These are phyloP conservation scores for Theobroma cacao DNA, from an alignment of 345 rosid genomes.

Conservation along the genomic window DNA sequence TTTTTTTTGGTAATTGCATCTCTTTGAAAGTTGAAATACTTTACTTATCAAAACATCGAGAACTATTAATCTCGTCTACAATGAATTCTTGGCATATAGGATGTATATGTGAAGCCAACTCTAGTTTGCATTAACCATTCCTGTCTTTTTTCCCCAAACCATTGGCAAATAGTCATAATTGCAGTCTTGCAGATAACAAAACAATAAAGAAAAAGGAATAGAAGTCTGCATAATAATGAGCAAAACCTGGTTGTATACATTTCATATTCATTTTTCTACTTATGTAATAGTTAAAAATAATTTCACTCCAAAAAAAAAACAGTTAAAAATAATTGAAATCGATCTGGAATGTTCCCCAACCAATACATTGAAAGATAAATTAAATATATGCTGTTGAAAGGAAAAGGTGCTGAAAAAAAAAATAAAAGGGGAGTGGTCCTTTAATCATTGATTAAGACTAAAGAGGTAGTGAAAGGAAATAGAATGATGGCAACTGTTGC, in stretches of 20 bases:
- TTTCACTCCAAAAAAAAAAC: no score
- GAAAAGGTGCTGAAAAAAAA: background rate
- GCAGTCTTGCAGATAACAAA: background rate
- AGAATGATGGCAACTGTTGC: background rate
- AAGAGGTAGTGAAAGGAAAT: no score
- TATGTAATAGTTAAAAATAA: no score
- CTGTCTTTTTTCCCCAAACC: background rate
- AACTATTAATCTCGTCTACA: no score
- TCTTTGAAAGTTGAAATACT: no score
- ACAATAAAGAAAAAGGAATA: no score
- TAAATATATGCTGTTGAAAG: background rate
- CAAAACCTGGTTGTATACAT: background rate
- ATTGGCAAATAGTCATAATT: background rate
- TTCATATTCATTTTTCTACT: background rate
- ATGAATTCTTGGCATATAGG: no score
- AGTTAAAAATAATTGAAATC: background rate
- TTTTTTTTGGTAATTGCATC: no score
- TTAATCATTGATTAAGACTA: constrained; percentile 2
- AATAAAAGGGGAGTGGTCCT: constrained; percentile 7
- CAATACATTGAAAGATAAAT: background rate
- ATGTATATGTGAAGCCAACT: no score
- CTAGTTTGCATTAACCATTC: no score
- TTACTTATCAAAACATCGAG: no score
- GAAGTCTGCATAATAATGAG: no score
- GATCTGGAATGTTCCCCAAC: background rate